A percentile compares a stretch with the other conserved stretches of the same genome.
phyloP scores from a whole-genome alignment of 139 green algal genomes.

The Chlamydomonas sp. region DNA sequence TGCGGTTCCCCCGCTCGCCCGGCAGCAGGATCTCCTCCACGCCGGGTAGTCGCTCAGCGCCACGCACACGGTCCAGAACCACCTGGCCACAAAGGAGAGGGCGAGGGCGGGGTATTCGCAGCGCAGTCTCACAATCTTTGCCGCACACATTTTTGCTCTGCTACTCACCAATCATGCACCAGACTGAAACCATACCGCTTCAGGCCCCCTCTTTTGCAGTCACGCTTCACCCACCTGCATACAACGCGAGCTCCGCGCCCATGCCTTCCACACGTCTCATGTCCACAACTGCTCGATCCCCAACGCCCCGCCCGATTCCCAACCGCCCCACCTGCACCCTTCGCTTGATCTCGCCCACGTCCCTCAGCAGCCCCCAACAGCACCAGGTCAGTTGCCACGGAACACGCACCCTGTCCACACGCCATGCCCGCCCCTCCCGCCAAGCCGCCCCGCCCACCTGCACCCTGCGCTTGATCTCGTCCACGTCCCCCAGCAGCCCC shows the following conservation, averaged over 20 bases:
- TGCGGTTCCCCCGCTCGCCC: conserved; percentile 70
- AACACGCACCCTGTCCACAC: not conserved
- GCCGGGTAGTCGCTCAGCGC: conserved; percentile 56
- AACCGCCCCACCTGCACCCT: conserved; percentile 51
- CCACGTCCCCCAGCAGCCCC: conserved; percentile 61
- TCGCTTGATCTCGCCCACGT: conserved; percentile 42
- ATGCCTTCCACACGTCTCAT: no score
- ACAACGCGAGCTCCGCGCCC: no score
- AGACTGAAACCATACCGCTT: no score
- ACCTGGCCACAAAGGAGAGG: conserved; percentile 3
- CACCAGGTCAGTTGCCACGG: not conserved
- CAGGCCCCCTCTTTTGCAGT: no score
- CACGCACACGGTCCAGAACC: conserved; percentile 69
- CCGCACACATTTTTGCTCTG: no score
- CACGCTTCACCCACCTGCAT: no score
- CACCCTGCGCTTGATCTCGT: conserved; percentile 45
- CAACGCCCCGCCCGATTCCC: not conserved
- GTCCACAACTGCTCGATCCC: no score
- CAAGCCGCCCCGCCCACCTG: conserved; percentile 32
- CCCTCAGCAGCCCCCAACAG: conserved; percentile 65
- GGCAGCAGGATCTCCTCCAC: conserved; percentile 79
- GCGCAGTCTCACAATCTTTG: no score
- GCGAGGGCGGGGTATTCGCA: not conserved
- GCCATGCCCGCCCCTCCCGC: not conserved
- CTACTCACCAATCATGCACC: no score